Conservation (phyloP, 768 basidiomycete species). For the Pisolithus marmoratus region DNA sequence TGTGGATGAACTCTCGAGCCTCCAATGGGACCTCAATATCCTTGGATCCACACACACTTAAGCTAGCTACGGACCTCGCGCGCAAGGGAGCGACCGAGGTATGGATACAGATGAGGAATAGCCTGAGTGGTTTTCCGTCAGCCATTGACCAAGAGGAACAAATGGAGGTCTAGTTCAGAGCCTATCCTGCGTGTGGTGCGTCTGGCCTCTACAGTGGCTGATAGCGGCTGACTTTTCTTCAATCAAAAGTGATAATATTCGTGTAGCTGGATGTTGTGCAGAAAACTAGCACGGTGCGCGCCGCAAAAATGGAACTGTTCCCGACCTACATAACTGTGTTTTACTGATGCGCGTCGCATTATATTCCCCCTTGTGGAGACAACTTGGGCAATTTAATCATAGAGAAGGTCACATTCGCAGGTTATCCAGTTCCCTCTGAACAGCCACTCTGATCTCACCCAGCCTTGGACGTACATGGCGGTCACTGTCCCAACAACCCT, state of each 20-base stretch:
- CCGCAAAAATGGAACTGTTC: no score
- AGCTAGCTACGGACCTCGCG: conserved; percentile 45
- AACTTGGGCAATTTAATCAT: no score
- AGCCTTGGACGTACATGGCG: neutral
- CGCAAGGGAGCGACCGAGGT: conserved; percentile 39
- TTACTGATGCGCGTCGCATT: no score
- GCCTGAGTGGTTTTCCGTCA: conserved; percentile 22
- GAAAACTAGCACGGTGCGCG: no score
- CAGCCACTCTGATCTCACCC: neutral
- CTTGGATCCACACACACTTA: conserved; percentile 38
- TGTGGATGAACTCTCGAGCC: conserved; percentile 21
- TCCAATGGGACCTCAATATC: conserved; percentile 8
- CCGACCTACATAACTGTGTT: no score
- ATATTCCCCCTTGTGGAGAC: no score
- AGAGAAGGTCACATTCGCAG: neutral
- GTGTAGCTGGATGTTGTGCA: no score
- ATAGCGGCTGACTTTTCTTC: no score
- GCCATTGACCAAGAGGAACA: conserved; percentile 30
- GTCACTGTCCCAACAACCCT: conserved; percentile 1
- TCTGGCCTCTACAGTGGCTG: neutral
- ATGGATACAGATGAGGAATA: conserved; percentile 43
- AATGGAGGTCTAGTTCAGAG: conserved; percentile 33
- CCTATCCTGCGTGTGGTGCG: neutral
- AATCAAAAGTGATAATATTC: no score
- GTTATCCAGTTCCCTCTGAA: neutral